These are phyloP conservation scores for Talaromyces marneffei DNA, from an alignment of 2,329 filamentous ascomycete species.

Conservation along the genomic window DNA sequence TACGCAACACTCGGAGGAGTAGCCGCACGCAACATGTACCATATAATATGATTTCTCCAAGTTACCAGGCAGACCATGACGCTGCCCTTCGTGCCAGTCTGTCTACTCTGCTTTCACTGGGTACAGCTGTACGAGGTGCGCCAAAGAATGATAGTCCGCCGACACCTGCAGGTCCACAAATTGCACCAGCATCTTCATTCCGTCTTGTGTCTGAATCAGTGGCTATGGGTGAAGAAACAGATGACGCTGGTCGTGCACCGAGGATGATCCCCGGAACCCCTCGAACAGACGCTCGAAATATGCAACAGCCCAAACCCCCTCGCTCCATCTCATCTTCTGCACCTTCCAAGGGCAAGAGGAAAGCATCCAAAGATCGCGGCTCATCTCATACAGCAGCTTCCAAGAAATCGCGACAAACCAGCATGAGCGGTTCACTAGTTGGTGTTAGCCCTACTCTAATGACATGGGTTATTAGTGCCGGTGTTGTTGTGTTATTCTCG, in stretches of 20 bases:
- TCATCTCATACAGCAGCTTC: constrained; percentile 24
- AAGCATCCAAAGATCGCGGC: constrained; percentile 36
- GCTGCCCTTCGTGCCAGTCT: constrained; percentile 85
- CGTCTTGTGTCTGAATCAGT: constrained; percentile 57
- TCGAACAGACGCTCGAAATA: constrained; percentile 21
- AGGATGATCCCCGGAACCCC: constrained; percentile 15
- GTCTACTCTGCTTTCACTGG: constrained; percentile 93
- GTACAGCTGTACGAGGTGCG: constrained; percentile 77
- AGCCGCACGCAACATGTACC: constrained; percentile 46
- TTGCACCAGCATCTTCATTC: constrained; percentile 44
- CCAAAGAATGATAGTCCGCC: constrained; percentile 52
- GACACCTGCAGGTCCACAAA: constrained; percentile 18
- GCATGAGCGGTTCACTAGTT: constrained; percentile 26
- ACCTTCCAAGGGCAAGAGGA: constrained; percentile 25
- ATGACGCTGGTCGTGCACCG: constrained; percentile 18
- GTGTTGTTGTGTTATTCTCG: constrained; percentile 58
- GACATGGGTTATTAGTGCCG: constrained; percentile 61
- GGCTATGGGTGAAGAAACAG: constrained; percentile 44
- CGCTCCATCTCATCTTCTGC: constrained; percentile 16
- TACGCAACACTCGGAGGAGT: constrained; percentile 30
- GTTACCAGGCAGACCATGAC: constrained; percentile 81
- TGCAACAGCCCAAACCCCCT: constrained; percentile 21
- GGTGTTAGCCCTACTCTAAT: constrained; percentile 54
- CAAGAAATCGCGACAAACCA: constrained; percentile 32
- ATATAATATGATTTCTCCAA: constrained; percentile 65